phyloP scores from a whole-genome alignment of 768 basidiomycete species.

The Udeniomyces megalosporus region DNA sequence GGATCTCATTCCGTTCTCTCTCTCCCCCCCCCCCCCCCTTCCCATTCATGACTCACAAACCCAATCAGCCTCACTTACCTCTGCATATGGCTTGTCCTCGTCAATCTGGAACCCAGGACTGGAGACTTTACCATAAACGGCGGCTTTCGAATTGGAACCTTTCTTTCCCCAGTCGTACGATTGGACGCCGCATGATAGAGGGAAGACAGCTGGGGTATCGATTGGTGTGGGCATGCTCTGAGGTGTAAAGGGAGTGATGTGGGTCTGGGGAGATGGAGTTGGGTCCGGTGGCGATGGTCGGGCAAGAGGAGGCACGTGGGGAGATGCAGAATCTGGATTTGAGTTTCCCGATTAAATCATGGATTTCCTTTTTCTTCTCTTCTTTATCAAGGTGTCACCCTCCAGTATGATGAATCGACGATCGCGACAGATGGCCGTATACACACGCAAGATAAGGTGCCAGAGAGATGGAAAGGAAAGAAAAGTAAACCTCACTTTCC shows the following conservation, averaged over 20 bases:
- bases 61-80: slow-evolving; percentile 42
- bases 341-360: too few species aligned
- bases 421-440: too few species aligned
- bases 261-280: not conserved
- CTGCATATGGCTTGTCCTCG: slow-evolving; percentile 67
- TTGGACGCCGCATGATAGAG: slow-evolving; percentile 13
- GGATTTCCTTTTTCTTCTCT: too few species aligned
- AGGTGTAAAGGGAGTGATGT: not conserved
- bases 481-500: too few species aligned
- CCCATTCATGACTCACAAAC: not conserved
- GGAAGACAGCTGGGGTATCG: slow-evolving; percentile 4
- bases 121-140: slow-evolving; percentile 53
- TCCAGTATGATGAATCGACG: too few species aligned
- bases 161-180: slow-evolving; percentile 17
- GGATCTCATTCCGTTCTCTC: too few species aligned
- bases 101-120: slow-evolving; percentile 53
- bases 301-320: too few species aligned
- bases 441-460: too few species aligned
- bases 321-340: too few species aligned
- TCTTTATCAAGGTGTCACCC: too few species aligned
- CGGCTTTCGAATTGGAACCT: slow-evolving; percentile 50
- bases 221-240: not conserved
- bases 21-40: not conserved
- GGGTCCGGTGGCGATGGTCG: too few species aligned
- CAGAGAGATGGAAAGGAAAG: too few species aligned